Percentiles rank a stretch among this genome's conserved stretches.
Evolutionary conservation across 2,329 filamentous ascomycete species (phyloP).

Genomic region (Pseudogymnoascus sp.): DNA sequence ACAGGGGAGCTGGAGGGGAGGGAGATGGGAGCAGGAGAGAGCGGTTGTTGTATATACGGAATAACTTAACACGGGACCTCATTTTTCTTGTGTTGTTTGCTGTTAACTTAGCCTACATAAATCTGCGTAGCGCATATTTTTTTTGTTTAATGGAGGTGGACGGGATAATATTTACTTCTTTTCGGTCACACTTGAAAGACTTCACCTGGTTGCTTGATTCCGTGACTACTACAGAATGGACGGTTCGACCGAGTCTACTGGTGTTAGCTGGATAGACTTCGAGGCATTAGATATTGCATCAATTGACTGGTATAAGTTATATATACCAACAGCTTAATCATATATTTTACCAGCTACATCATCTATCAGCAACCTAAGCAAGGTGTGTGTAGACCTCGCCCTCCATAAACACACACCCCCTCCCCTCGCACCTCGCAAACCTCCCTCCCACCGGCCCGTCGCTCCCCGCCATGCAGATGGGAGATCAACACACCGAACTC

Average conservation of each 20-base stretch:
- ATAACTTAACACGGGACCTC: background rate
- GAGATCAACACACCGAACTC: background rate
- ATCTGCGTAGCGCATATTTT: slow-evolving; percentile 1
- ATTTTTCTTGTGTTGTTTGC: slow-evolving; percentile 3
- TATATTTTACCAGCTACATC: background rate
- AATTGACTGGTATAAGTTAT: background rate
- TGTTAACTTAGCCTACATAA: background rate
- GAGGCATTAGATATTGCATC: too few relatives aligned
- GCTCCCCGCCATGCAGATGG: background rate
- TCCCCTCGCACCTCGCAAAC: background rate
- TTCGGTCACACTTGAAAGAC: background rate
- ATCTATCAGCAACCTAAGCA: background rate
- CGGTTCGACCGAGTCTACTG: background rate
- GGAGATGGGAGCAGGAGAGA: background rate
- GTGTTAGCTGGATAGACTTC: too few relatives aligned
- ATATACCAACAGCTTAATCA: background rate
- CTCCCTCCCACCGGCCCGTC: background rate
- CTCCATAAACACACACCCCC: background rate
- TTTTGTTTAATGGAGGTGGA: background rate
- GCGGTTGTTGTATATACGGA: background rate
- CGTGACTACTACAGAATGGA: background rate
- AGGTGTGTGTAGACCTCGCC: background rate
- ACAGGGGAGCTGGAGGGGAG: background rate
- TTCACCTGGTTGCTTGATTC: background rate
- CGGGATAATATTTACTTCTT: slow-evolving; percentile 7